phyloP scores from a whole-genome alignment of 1,284 basidiomycete genomes.

The Ustilago hordei region DNA sequence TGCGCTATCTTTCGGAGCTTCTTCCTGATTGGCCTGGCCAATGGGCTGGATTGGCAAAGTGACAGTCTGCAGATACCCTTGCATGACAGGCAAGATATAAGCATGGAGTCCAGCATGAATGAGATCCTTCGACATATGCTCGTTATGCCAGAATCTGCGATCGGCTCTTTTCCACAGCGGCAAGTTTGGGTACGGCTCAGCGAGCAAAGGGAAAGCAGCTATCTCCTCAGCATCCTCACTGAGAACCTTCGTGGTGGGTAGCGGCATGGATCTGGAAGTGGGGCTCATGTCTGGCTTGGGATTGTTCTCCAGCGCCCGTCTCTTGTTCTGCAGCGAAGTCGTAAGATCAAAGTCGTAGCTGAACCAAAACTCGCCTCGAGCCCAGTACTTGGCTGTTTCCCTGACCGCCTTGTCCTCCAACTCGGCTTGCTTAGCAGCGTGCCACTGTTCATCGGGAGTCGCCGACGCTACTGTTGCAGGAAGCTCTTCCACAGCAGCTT shows the following conservation, averaged over 20 bases:
- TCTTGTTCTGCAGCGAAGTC: constrained; percentile 72
- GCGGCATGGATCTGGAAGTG: background rate
- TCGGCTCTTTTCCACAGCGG: constrained; percentile 87
- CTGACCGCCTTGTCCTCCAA: constrained; percentile 63
- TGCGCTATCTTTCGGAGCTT: background rate
- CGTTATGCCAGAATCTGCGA: constrained; percentile 89
- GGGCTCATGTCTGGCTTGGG: background rate
- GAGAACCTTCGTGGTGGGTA: background rate
- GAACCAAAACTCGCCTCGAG: constrained; percentile 67
- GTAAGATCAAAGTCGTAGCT: constrained; percentile 73
- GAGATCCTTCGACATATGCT: constrained; percentile 79
- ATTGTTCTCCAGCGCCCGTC: constrained; percentile 58
- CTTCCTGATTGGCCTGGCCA: background rate
- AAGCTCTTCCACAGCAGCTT: background rate
- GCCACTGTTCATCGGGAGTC: constrained; percentile 49
- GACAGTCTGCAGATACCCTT: constrained; percentile 81
- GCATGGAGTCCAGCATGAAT: constrained; percentile 73
- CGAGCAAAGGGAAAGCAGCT: constrained; percentile 70
- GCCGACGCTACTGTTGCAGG: background rate
- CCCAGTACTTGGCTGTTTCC: constrained; percentile 60
- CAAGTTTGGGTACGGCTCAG: constrained; percentile 78
- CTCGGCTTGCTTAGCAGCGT: constrained; percentile 59
- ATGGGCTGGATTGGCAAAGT: constrained; percentile 43
- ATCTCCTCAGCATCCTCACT: background rate
- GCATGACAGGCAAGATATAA: constrained; percentile 86